Conservation (phyloP, 306 rosid genomes). For the Malus orientalis region DNA sequence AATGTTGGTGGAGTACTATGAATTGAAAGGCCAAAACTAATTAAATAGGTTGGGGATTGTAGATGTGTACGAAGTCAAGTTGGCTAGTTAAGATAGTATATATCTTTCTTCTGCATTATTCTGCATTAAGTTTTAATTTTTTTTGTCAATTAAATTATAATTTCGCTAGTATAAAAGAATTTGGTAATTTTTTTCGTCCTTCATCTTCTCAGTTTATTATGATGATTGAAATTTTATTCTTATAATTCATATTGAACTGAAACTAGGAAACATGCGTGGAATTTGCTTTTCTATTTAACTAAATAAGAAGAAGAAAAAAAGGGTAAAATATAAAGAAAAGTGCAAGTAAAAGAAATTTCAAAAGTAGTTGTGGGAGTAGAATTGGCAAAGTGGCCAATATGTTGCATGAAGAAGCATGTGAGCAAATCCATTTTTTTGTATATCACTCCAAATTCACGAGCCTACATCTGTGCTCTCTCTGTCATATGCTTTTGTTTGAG, state of each 20-base stretch:
- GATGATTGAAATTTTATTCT: background rate
- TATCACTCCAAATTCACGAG: constrained; percentile 21
- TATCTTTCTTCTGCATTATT: no score
- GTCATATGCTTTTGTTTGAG: background rate
- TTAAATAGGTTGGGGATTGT: background rate
- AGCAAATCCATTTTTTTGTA: background rate
- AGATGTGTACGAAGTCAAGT: no score
- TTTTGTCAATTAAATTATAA: no score
- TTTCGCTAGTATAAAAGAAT: no score
- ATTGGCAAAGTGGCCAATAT: background rate
- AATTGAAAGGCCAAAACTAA: background rate
- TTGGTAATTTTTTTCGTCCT: background rate
- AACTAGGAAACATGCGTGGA: background rate
- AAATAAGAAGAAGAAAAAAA: background rate
- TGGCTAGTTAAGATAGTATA: no score
- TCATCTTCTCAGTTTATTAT: background rate
- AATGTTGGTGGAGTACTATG: background rate
- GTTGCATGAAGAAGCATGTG: constrained; percentile 4
- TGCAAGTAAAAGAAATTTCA: background rate
- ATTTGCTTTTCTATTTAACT: background rate
- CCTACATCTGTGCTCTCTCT: constrained; percentile 4
- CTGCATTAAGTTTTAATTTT: no score
- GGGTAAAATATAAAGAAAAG: background rate
- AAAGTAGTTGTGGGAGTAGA: background rate
- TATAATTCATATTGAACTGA: background rate